These are phyloP conservation scores for Whalleya microplaca DNA, from an alignment of 2,329 filamentous ascomycete genomes.

Conservation along the genomic window DNA sequence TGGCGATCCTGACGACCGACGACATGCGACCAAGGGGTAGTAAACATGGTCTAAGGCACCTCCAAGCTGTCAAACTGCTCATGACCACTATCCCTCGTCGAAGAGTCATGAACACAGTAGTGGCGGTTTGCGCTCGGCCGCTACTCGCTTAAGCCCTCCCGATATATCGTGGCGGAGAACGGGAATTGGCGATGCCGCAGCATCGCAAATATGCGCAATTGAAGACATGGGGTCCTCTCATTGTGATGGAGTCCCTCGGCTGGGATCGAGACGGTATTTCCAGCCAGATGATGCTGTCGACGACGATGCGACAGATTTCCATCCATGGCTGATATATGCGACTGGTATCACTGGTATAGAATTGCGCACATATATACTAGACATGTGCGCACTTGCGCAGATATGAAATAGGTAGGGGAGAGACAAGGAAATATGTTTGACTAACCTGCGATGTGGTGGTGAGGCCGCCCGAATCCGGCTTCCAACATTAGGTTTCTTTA, in stretches of 20 bases:
- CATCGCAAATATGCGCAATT: not conserved
- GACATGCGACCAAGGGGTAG: conserved; percentile 22
- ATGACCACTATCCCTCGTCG: conserved; percentile 3
- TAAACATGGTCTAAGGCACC: not conserved
- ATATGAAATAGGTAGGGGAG: conserved; percentile 1
- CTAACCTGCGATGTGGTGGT: conserved; percentile 55
- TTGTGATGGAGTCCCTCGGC: not conserved
- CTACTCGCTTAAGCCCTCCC: not conserved
- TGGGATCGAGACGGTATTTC: conserved; percentile 1
- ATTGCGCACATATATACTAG: not conserved
- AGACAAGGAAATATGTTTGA: conserved; percentile 12
- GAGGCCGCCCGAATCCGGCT: conserved; percentile 50
- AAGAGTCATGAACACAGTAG: conserved; percentile 3
- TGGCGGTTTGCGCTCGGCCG: not conserved
- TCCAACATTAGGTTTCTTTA: conserved; percentile 49
- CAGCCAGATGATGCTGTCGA: conserved; percentile 9
- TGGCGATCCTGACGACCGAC: conserved; percentile 19
- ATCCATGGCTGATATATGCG: not conserved
- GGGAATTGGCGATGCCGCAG: not conserved
- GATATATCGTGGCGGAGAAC: not conserved
- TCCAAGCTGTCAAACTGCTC: not conserved
- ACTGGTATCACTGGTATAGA: not conserved
- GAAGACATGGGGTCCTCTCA: not conserved
- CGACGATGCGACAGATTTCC: not conserved
- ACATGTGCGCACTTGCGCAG: not conserved